Conservation (phyloP, 768 basidiomycete species). For the Tulasnella sp. region DNA sequence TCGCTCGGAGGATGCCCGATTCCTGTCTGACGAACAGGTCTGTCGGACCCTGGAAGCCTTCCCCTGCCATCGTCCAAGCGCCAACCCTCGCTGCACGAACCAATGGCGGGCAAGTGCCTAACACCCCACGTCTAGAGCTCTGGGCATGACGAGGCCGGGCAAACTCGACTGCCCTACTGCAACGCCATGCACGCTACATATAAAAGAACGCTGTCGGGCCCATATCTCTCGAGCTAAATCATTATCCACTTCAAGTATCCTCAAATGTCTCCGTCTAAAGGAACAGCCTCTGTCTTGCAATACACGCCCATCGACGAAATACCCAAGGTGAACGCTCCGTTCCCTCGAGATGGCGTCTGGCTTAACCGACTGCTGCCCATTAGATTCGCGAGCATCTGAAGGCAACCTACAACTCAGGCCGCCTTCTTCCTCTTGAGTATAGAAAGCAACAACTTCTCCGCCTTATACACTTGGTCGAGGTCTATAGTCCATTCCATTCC, state of each 20-base stretch:
- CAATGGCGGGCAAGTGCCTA: neutral
- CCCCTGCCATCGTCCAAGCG: neutral
- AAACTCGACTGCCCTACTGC: too few species aligned
- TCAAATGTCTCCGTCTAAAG: neutral
- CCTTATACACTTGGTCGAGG: slow-evolving; percentile 41
- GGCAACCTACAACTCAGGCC: slow-evolving; percentile 60
- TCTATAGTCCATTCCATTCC: neutral
- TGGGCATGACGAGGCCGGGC: neutral
- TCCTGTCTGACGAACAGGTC: neutral
- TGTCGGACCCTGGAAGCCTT: neutral
- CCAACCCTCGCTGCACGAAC: neutral
- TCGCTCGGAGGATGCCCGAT: too few species aligned
- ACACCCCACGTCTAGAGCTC: neutral
- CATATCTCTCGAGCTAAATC: neutral
- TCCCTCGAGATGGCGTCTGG: too few species aligned
- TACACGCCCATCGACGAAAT: neutral
- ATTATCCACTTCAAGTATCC: neutral
- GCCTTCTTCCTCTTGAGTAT: slow-evolving; percentile 57
- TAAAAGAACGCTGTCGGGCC: neutral
- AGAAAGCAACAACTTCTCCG: slow-evolving; percentile 72
- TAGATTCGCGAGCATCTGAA: slow-evolving; percentile 57
- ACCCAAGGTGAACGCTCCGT: neutral
- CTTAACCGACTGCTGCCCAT: too few species aligned
- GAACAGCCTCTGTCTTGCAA: neutral
- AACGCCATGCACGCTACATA: neutral